Evolutionary conservation across 345 rosid genomes (phyloP).

Genomic region (Hirschfeldia incana): DNA sequence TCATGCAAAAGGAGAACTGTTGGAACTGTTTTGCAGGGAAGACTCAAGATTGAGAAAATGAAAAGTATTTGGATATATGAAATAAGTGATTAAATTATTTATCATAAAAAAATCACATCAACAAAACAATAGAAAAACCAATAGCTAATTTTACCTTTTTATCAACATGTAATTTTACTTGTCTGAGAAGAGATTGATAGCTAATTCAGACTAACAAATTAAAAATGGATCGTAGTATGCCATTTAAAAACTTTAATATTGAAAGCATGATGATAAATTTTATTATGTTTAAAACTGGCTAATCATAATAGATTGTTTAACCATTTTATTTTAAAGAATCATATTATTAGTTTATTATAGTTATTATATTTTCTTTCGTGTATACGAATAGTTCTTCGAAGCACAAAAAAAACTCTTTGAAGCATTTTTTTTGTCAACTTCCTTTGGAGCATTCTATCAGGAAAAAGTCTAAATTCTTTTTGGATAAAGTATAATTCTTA

Average conservation of each 20-base stretch:
- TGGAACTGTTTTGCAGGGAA: background rate
- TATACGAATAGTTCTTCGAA: background rate
- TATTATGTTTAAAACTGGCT: background rate
- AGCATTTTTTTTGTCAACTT: background rate
- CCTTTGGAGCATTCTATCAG: background rate
- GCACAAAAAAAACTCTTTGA: no score
- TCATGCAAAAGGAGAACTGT: background rate
- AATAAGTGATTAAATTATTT: background rate
- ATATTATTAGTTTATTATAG: background rate
- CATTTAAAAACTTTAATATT: background rate
- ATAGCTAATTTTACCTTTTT: background rate
- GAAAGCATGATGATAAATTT: background rate
- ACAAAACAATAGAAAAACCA: background rate
- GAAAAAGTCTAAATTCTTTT: background rate
- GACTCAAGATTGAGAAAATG: background rate
- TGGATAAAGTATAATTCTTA: background rate
- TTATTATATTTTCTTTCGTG: background rate
- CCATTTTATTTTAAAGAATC: background rate
- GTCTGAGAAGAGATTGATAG: background rate
- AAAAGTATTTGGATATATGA: background rate
- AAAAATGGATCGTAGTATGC: background rate
- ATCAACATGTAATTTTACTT: background rate
- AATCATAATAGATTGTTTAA: background rate
- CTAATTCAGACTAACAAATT: background rate
- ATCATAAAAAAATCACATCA: background rate